Base-by-base conservation (phyloP, 352 stramenopile species). In the Elongisporangium undulatum region DNA sequence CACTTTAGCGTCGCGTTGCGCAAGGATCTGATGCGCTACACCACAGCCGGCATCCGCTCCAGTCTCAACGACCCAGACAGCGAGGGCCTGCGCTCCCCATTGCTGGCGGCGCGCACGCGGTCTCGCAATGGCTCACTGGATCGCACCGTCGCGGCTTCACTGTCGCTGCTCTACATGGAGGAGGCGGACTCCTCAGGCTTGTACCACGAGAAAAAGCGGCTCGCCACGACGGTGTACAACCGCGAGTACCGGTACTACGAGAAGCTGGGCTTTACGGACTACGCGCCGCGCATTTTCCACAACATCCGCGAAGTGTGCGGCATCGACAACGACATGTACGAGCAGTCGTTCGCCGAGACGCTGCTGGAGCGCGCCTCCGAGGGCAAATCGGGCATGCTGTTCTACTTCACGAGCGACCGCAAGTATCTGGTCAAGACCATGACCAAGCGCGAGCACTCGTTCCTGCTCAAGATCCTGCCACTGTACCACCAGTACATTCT, bases 351-450 rank as follows among this genome's bases (percentile, higher is more conserved):
- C 61, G 81, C 83, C 2, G 86, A 87, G 19, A 95, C 83, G n/a
- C 68, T 95, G 12, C 64, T 90, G 24, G 86, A 95, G 53, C 83
- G 80, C 38, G 86, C 83, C 49, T 92, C 86, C 0, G 84, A 94
- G 58, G 86, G 86, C 59, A 95, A 95, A 63, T 93, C 82, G 0
- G 86, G 86, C 10, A 94, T 92, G 81, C 64, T 95, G 4, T 95
- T 95, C 51, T 95, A 95, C 75, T 95, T 94, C 55, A 91, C 86
- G 6, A 93, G 79, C 56, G 83, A 94, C 60, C 77, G 83, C 49
- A 82, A 82, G 71, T 95, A 93, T 57, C 66, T 95, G 6, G 86
- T 95, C 58, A 95, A 95, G 73, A 95, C 84, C 2, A 94, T 95
- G 86, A 92, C 85, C 38, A 94, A 95, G 71, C 80, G 77, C 57